Base-by-base conservation (phyloP, 192 early-diverging fungal genomes). In the Backusella morwellensis region DNA sequence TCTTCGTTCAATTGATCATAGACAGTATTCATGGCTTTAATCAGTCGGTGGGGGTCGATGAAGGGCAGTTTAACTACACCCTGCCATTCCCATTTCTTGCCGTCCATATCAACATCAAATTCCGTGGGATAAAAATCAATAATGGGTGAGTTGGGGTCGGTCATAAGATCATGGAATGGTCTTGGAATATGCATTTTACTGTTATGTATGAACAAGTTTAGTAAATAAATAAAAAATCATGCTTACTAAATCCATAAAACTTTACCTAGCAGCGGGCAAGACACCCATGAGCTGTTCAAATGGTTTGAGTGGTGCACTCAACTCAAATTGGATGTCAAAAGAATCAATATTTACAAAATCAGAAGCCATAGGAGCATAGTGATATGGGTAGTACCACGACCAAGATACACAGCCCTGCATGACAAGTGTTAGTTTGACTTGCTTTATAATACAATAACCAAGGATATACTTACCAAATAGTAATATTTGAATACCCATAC, bases 221-320 rank as follows among this genome's bases (percentile, higher is more conserved):
- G 23, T 12, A 66, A 36, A 34, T 2, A 72, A 40, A 32, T 17
- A 12, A 32, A 59, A 12, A 26, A 19, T 6, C 19, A 50, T n/a
- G 47, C 42, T 7, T 50, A 6, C 6, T 50, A 23, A 15, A 14
- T 34, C 6, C 0, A 19, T 19, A 47, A 47, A 11, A 12, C 36
- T 26, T 66, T 80, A 85, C 83, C 83, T 89, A 44, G 88, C 92
- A 32, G 96, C 92, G 0, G 97, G 98, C 23, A 99, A 82, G 6
- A 99, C 98, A 72, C 96, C 94, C 97, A 98, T 99, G 21, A 98
- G 82, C 79, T 99, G 97, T 83, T 99, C 96, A 74, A 97, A 95
- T 9, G 97, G 98, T 4, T 86, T 87, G 75, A 99, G 92, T 1
- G 98, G 97, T 21, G 84, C 81, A 42, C 95, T 95, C 26, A 93